Evolutionary conservation across 78 protist genomes (phyloP).

Genomic region (Dictyostelium intermedium): DNA sequence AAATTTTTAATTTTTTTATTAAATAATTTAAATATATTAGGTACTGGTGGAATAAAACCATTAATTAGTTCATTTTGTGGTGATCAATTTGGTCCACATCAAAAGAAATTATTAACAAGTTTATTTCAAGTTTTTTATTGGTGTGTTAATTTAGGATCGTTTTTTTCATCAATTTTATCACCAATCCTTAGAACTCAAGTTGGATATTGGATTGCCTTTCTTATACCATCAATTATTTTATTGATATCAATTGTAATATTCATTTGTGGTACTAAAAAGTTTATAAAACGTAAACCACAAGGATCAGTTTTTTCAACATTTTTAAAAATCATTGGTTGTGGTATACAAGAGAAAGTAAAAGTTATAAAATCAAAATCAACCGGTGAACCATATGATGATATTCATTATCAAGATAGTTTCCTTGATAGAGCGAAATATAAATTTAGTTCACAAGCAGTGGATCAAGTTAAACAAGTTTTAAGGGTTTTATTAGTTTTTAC

Average conservation of each 20-base stretch:
- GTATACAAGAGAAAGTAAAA: constrained; percentile 12
- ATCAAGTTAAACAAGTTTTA: constrained; percentile 9
- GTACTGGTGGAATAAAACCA: constrained; percentile 90
- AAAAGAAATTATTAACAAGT: constrained; percentile 18
- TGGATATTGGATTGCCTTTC: constrained; percentile 84
- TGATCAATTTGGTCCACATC: constrained; percentile 83
- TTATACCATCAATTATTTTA: constrained; percentile 80
- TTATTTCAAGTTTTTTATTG: constrained; percentile 84
- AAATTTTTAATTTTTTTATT: no score
- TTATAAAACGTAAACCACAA: constrained; percentile 14
- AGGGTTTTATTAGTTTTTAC: constrained; percentile 23
- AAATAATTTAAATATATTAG: background rate
- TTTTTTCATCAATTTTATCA: constrained; percentile 78
- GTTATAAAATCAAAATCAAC: background rate
- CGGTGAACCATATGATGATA: background rate
- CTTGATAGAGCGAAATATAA: constrained; percentile 34
- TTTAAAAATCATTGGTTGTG: constrained; percentile 1
- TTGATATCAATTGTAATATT: constrained; percentile 46
- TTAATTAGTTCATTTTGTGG: constrained; percentile 84
- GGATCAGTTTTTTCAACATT: constrained; percentile 23
- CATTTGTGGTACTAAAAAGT: constrained; percentile 40
- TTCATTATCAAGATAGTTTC: constrained; percentile 15
- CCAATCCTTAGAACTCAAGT: constrained; percentile 80
- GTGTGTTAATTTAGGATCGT: constrained; percentile 84
- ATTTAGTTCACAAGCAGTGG: constrained; percentile 22